Evolutionary conservation across 2,329 filamentous ascomycete species (phyloP), one percentile per base, ranked within the genome.

Genomic region (Celoporthe dispersa): DNA sequence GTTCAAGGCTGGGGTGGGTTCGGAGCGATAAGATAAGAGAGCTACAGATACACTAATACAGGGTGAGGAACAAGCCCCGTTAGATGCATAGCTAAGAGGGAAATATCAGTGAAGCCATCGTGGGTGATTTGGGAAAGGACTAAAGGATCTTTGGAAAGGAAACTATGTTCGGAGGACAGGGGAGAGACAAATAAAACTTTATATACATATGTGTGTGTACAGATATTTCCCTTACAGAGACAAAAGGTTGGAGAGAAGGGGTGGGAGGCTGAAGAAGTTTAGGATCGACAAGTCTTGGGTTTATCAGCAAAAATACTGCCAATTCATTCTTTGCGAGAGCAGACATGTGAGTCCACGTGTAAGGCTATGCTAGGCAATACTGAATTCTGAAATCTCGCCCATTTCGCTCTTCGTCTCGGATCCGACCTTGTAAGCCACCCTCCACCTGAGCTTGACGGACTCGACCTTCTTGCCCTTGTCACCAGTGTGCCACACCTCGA

Each of bases 371-470:
- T 73, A 96, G 75, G 89, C 88, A 76, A 98, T 87, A 57, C 90
- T 91, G 77, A 98, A 88, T 73, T 93, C 90, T 14, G 92, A 84
- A 74, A 98, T 91, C 82, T 95, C 93, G 6, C 95, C 95, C 83
- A 91, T 93, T 81, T 98, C 94, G 71, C 91, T 91, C 78, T 89
- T 91, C 71, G 85, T 78, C 77, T 90, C 88, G 2, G 81, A 85
- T 3, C 88, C 91, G 16, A 96, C 79, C 76, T 87, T 89, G 81
- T 98, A 98, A 6, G 91, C 89, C 35, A 93, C 89, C 75, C 93
- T 93, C 93, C 94, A 99, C 73, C 96, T 86, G 81, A 99, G 88
- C 82, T 97, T 97, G 71, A 97, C 90, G n/a, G 85, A 87, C 69
- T 89, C 90, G 1, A 96, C 96, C 77, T 91, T 92, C 59, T 88